Evolutionary conservation across 805 yeast species (phyloP).

Genomic region (Ogataea kodamae): DNA sequence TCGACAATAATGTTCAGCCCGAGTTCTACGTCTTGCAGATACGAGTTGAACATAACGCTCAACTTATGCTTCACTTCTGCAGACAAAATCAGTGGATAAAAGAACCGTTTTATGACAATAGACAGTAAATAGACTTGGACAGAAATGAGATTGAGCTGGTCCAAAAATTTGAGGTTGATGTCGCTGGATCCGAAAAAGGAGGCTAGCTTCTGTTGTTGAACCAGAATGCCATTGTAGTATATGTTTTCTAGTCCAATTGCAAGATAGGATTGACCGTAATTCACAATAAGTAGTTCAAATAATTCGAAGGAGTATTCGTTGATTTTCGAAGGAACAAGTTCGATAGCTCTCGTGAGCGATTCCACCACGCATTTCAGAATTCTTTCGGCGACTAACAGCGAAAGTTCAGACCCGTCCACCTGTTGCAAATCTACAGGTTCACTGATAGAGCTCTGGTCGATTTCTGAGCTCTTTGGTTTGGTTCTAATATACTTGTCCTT

Average conservation of each 20-base stretch:
- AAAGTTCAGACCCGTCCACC: constrained; percentile 25
- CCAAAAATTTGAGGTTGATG: constrained; percentile 20
- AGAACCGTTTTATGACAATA: constrained; percentile 67
- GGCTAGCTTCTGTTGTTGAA: constrained; percentile 26
- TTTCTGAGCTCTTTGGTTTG: constrained; percentile 5
- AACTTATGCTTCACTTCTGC: constrained; percentile 17
- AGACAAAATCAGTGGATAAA: constrained; percentile 61
- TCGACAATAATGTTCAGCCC: constrained; percentile 61
- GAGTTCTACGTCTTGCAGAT: constrained; percentile 43
- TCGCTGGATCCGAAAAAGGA: constrained; percentile 27
- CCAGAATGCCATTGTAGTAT: constrained; percentile 35
- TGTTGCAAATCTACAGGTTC: constrained; percentile 13
- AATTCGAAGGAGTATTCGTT: constrained; percentile 63
- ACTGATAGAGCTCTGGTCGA: constrained; percentile 13
- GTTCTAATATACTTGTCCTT: constrained; percentile 26
- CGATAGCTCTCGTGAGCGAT: constrained; percentile 71
- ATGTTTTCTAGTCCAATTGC: constrained; percentile 73
- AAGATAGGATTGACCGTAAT: constrained; percentile 70
- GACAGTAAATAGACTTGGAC: constrained; percentile 55
- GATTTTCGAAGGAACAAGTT: constrained; percentile 60
- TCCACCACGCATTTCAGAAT: constrained; percentile 72
- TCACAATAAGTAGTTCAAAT: constrained; percentile 61
- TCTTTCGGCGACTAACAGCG: constrained; percentile 51
- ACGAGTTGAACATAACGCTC: constrained; percentile 24
- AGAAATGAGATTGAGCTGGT: constrained; percentile 24